Percentiles rank a stretch among this genome's conserved stretches.
These are phyloP conservation scores for Hyaloperonospora arabidopsidis DNA, from an alignment of 352 stramenopile species.

Conservation along the genomic window DNA sequence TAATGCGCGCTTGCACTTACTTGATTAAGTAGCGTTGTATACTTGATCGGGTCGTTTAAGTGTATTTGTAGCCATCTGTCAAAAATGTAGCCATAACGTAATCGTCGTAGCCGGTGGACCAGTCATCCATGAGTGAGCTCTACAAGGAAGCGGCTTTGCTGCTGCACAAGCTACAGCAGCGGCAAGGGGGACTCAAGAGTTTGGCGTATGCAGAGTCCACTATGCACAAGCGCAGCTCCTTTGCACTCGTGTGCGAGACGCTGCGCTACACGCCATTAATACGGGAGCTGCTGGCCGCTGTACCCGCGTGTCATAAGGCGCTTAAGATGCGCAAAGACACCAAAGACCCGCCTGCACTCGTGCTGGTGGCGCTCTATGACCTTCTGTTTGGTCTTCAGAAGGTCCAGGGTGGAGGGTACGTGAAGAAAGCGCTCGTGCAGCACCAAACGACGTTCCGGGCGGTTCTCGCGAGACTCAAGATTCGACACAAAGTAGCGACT, in stretches of 20 bases:
- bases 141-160: constrained; percentile 75
- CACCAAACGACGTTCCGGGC: constrained; percentile 63
- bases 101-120: no score
- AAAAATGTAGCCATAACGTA: no score
- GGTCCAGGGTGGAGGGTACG: constrained; percentile 79
- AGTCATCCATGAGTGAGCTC: constrained; percentile 59
- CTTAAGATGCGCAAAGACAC: constrained; percentile 49
- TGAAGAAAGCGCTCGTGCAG: constrained; percentile 83
- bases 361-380: constrained; percentile 84
- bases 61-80: no score
- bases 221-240: constrained; percentile 83
- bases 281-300: constrained; percentile 50
- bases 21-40: background rate
- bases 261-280: constrained; percentile 82
- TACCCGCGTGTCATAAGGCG: constrained; percentile 60
- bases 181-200: constrained; percentile 76
- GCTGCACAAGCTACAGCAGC: constrained; percentile 70
- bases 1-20: constrained; percentile 1
- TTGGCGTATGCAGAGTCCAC: constrained; percentile 76
- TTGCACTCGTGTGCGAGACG: constrained; percentile 84
- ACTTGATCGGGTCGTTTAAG: background rate
- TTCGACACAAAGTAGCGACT: constrained; percentile 64
- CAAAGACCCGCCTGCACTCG: constrained; percentile 40
- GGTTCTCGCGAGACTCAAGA: constrained; percentile 76
- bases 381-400: constrained; percentile 77